A percentile compares a stretch with the other conserved stretches of the same genome.
Conservation (phyloP, 139 green algal species). For the Gonium pectorale region DNA sequence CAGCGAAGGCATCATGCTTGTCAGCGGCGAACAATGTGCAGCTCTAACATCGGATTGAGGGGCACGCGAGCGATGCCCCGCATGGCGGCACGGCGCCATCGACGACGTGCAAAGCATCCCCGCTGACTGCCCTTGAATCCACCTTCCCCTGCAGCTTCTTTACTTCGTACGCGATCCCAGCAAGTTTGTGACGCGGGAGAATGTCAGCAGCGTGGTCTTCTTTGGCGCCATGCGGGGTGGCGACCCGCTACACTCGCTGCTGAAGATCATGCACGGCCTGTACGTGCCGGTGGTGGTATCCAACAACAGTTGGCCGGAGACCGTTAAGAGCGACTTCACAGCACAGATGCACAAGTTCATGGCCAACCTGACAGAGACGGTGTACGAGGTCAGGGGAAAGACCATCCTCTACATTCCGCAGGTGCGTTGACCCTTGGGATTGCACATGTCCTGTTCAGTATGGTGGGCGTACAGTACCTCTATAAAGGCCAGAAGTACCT, state of each 20-base stretch:
- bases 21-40: too few species aligned
- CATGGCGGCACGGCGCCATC: too few species aligned
- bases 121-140: too few species aligned
- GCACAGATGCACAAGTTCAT: conserved; percentile 86
- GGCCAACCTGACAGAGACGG: conserved; percentile 81
- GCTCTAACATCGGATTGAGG: too few species aligned
- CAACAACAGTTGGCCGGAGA: conserved; percentile 82
- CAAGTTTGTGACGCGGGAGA: conserved; percentile 71
- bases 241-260: conserved; percentile 68
- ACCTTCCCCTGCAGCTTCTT: conserved; percentile 53
- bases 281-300: conserved; percentile 79
- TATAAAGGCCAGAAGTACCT: too few species aligned
- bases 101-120: too few species aligned
- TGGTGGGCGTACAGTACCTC: too few species aligned
- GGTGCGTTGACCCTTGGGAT: too few species aligned
- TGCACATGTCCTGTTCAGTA: too few species aligned
- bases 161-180: conserved; percentile 77
- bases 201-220: conserved; percentile 65
- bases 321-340: conserved; percentile 80
- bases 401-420: conserved; percentile 88
- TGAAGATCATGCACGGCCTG: conserved; percentile 78
- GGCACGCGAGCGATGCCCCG: too few species aligned
- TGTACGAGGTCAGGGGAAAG: conserved; percentile 76
- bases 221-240: conserved; percentile 60
- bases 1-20: too few species aligned